Base-by-base conservation (phyloP, 2,329 filamentous ascomycete species). In the Byssothecium circinans region DNA sequence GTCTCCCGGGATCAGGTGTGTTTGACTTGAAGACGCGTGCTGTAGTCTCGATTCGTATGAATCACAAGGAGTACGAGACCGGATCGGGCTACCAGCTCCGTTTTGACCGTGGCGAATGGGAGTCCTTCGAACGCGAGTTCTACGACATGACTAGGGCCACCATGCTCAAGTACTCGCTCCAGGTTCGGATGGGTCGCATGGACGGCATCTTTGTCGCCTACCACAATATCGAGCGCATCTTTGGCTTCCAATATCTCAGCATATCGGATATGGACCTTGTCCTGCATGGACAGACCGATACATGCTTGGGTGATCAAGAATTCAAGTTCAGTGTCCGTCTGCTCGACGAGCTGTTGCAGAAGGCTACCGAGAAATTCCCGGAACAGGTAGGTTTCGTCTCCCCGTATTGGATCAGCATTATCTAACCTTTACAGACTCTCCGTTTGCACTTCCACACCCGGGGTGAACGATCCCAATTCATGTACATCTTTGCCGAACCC, bases 141-240 rank as follows among this genome's bases (percentile, higher is more conserved):
- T 95, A 87, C 68, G 94, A 99, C 70, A 95, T 99, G 91, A 92
- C 95, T 50, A 83, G 95, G 43, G 83, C 91, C 1, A 94, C 92
- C 0, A 92, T 99, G 74, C 77, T 99, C 45, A 99, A 99, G 66
- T 99, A 99, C 70, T 96, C 91, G 8, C 78, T 99, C 23, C 94
- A 99, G 72, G 95, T 92, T 22, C 88, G 94, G 36, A 95, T 99
- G 83, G 94, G 95, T 15, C 85, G 91, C 41, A 99, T 99, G 95
- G 92, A 99, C 66, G 94, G 94, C 44, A 96, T 97, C 41, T 99
- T 97, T 65, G 88, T 97, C 18, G 94, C 94, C 2, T 99, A 85
- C 68, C 94, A 99, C 76, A 99, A 99, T 68, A 89, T 91, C 2
- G 81, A 91, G 71, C 87, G 91, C 45, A 95, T 99, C 41, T 99